These are phyloP conservation scores for Parafenestella ontariensis DNA, from an alignment of 2,329 filamentous ascomycete genomes.

Conservation along the genomic window DNA sequence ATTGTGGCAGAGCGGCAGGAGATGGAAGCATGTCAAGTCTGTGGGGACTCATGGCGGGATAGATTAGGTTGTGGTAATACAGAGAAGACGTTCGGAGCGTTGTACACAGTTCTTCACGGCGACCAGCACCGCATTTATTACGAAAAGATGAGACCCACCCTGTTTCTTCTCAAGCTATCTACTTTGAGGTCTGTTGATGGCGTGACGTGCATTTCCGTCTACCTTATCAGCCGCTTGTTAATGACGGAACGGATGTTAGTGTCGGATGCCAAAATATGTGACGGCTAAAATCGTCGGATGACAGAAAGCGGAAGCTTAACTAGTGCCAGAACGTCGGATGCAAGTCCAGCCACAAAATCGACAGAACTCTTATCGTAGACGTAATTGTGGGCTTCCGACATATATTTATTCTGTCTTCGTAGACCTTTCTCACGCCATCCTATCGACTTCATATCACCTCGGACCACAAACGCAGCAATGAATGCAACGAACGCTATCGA, in stretches of 20 bases:
- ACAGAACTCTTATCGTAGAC: conserved; percentile 6
- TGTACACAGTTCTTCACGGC: conserved; percentile 14
- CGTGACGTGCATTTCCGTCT: neutral
- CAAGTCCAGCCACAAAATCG: conserved; percentile 6
- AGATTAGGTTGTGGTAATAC: neutral
- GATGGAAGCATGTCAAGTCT: conserved; percentile 32
- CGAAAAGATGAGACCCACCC: conserved; percentile 2
- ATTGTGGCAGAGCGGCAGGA: conserved; percentile 65
- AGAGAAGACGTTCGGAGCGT: neutral
- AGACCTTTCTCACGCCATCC: conserved; percentile 1
- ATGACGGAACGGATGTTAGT: conserved; percentile 9
- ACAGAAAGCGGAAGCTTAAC: conserved; percentile 12
- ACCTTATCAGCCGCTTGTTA: neutral
- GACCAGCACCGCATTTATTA: conserved; percentile 29
- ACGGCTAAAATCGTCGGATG: conserved; percentile 9
- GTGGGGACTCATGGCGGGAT: conserved; percentile 38
- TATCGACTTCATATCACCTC: neutral
- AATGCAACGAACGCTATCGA: conserved; percentile 30
- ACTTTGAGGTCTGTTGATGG: neutral
- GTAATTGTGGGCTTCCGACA: conserved; percentile 11
- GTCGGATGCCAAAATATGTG: neutral
- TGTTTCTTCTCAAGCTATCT: neutral
- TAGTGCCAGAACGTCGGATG: conserved; percentile 8
- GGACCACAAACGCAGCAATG: conserved; percentile 25
- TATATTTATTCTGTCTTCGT: conserved; percentile 11